Conservation (phyloP, 2,329 filamentous ascomycete species). For the Hypoxylon sp. region DNA sequence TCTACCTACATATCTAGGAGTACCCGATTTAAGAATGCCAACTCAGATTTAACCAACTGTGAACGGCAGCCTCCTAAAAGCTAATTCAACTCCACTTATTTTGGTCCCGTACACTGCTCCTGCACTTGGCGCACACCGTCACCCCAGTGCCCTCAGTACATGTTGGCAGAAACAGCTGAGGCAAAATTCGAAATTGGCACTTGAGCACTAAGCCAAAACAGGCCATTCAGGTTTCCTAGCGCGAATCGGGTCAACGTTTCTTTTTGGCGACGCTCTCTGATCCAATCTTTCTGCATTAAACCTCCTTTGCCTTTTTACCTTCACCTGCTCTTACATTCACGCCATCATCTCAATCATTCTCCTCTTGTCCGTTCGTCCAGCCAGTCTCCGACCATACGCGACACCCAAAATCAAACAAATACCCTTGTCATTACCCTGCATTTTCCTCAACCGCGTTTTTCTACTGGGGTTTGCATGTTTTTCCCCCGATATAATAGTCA, state of each 20-base stretch:
- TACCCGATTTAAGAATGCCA: neutral
- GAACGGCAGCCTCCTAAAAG: neutral
- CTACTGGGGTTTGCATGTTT: slow-evolving; percentile 21
- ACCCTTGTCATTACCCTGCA: slow-evolving; percentile 18
- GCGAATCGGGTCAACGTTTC: slow-evolving; percentile 44
- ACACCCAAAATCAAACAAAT: slow-evolving; percentile 11
- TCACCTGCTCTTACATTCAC: slow-evolving; percentile 42
- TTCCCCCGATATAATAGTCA: slow-evolving; percentile 32
- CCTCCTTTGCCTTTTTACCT: slow-evolving; percentile 52
- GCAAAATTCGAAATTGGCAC: slow-evolving; percentile 43
- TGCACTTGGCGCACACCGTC: slow-evolving; percentile 3
- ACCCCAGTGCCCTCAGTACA: neutral
- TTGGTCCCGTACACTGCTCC: slow-evolving; percentile 11
- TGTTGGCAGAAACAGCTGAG: slow-evolving; percentile 29
- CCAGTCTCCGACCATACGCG: slow-evolving; percentile 29
- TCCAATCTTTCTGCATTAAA: slow-evolving; percentile 45
- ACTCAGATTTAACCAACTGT: neutral
- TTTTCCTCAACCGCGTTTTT: slow-evolving; percentile 38
- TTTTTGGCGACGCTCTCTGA: slow-evolving; percentile 38
- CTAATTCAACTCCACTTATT: slow-evolving; percentile 8
- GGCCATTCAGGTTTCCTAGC: slow-evolving; percentile 33
- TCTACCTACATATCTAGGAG: neutral
- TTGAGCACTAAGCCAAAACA: slow-evolving; percentile 35
- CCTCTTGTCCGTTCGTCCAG: slow-evolving; percentile 16
- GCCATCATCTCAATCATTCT: slow-evolving; percentile 25